These are phyloP conservation scores for Sclerotinia borealis DNA, from an alignment of 2,329 filamentous ascomycete genomes.

Conservation along the genomic window DNA sequence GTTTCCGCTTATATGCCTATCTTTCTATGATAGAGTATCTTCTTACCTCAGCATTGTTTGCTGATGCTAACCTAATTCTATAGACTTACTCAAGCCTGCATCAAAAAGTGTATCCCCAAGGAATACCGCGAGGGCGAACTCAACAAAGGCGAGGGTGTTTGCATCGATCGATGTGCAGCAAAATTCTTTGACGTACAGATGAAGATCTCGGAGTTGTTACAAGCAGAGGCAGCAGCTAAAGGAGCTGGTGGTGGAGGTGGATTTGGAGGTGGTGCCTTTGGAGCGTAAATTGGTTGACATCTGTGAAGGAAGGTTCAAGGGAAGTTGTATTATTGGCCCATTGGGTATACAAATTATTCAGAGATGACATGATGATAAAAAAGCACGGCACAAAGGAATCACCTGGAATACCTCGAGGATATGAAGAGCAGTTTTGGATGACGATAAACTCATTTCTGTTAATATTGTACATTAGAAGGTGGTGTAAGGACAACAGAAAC, in stretches of 20 bases:
- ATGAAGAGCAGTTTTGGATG: neutral
- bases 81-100: conserved; percentile 83
- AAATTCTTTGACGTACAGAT: conserved; percentile 99
- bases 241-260: conserved; percentile 50
- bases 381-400: neutral
- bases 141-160: conserved; percentile 98
- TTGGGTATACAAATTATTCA: neutral
- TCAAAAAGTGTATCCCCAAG: conserved; percentile 85
- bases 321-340: neutral
- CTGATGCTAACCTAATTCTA: conserved; percentile 10
- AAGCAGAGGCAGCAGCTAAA: conserved; percentile 70
- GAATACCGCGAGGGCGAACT: conserved; percentile 94
- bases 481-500: conserved; percentile 12
- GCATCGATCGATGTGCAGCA: conserved; percentile 91
- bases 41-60: no score
- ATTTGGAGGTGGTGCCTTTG: conserved; percentile 39
- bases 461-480: conserved; percentile 23
- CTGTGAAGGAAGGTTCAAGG: neutral
- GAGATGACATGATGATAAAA: neutral
- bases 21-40: neutral
- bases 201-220: conserved; percentile 96
- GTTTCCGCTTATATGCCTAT: conserved; percentile 19
- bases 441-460: neutral
- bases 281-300: conserved; percentile 28
- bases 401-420: neutral